phyloP scores from a whole-genome alignment of 2,329 filamentous ascomycete species.

The Talaromyces piceae region DNA sequence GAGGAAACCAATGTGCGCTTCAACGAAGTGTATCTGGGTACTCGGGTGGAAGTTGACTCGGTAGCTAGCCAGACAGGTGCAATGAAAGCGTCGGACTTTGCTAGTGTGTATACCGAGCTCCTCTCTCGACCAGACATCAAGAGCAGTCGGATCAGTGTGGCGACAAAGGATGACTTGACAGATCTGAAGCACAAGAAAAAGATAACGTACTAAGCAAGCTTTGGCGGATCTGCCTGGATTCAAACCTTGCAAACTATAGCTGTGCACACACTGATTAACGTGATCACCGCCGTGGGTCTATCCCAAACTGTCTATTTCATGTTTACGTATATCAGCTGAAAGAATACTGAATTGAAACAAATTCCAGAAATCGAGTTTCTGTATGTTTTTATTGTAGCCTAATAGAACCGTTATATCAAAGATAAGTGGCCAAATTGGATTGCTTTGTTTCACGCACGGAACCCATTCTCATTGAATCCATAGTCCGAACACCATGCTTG shows the following conservation, averaged over 20 bases:
- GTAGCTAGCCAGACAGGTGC: background rate
- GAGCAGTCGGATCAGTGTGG: conserved; percentile 3
- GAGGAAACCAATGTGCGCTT: conserved; percentile 5
- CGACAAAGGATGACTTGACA: background rate
- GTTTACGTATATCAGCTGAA: no score
- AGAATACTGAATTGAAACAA: no score
- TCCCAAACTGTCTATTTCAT: no score
- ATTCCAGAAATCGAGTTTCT: no score
- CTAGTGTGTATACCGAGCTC: background rate
- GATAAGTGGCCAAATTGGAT: no score
- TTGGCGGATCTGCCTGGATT: background rate
- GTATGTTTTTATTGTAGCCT: no score
- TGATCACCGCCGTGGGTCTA: no score
- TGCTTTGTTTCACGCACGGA: no score
- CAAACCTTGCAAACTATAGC: background rate
- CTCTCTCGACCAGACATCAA: background rate
- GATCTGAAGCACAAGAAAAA: conserved; percentile 1
- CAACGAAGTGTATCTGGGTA: conserved; percentile 3
- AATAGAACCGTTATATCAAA: no score
- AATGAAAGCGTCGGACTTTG: conserved; percentile 6
- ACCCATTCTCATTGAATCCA: no score
- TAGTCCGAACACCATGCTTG: no score
- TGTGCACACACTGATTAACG: background rate
- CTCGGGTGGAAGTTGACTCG: conserved; percentile 5
- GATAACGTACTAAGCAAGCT: background rate